A percentile compares a stretch with the other conserved stretches of the same genome.
Conservation (phyloP, 495 filamentous ascomycete species). For the Penicillium roqueforti region DNA sequence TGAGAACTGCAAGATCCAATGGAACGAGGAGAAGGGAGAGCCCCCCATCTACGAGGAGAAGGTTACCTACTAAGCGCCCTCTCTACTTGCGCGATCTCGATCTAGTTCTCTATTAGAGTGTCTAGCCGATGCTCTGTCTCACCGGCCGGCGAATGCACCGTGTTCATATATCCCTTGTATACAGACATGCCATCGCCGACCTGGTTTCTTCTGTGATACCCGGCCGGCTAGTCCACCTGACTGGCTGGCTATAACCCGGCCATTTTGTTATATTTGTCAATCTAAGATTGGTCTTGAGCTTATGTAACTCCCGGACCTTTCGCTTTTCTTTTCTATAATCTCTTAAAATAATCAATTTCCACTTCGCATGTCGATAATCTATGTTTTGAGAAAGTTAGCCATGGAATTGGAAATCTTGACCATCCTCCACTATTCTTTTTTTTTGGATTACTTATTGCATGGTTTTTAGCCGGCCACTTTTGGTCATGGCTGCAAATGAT, state of each 20-base stretch:
- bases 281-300: neutral
- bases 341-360: slow-evolving; percentile 3
- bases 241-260: slow-evolving; percentile 13
- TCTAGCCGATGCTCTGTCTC: neutral
- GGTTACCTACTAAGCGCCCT: slow-evolving; percentile 42
- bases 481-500: neutral
- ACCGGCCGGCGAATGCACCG: neutral
- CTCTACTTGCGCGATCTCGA: neutral
- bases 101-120: neutral
- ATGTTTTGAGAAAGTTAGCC: neutral
- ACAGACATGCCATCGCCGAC: neutral
- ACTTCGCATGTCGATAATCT: slow-evolving; percentile 1
- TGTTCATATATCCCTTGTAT: neutral
- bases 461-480: neutral
- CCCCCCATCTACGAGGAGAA: slow-evolving; percentile 81
- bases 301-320: neutral
- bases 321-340: slow-evolving; percentile 7
- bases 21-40: slow-evolving; percentile 65
- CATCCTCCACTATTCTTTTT: neutral
- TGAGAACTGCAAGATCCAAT: slow-evolving; percentile 73
- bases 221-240: slow-evolving; percentile 1
- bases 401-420: neutral
- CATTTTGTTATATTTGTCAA: slow-evolving; percentile 3
- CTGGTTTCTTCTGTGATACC: slow-evolving; percentile 24
- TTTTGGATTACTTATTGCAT: neutral